Evolutionary conservation across 106 monocot species (phyloP).

Genomic region (Alisma plantagoaquatica): DNA sequence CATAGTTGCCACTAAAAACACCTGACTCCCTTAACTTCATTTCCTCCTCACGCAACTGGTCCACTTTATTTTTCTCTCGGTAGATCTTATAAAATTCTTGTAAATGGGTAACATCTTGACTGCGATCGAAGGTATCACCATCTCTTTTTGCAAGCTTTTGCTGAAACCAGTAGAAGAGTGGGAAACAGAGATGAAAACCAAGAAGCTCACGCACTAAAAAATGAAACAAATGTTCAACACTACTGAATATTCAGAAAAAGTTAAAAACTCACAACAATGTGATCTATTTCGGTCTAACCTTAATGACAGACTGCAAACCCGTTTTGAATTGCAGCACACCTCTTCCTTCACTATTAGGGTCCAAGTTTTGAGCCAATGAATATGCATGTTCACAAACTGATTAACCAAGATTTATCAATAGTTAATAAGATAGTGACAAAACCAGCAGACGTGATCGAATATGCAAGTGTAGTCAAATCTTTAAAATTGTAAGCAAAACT

Average conservation of each 20-base stretch:
- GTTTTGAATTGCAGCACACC: slow-evolving; percentile 92
- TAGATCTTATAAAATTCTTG: slow-evolving; percentile 92
- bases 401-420: too few species aligned
- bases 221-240: too few species aligned
- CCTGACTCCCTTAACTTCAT: slow-evolving; percentile 85
- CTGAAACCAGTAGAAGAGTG: slow-evolving; percentile 21
- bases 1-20: slow-evolving; percentile 79
- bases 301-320: slow-evolving; percentile 83
- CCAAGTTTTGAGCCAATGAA: slow-evolving; percentile 75
- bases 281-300: slow-evolving; percentile 35
- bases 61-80: slow-evolving; percentile 78
- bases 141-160: slow-evolving; percentile 92
- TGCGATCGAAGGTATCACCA: slow-evolving; percentile 67
- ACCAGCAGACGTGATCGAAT: too few species aligned
- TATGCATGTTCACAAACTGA: slow-evolving; percentile 96
- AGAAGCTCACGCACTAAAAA: too few species aligned
- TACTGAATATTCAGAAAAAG: too few species aligned
- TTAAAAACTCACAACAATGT: not conserved
- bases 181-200: not conserved
- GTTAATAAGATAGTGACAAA: too few species aligned
- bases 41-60: slow-evolving; percentile 70
- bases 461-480: too few species aligned
- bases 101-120: slow-evolving; percentile 63
- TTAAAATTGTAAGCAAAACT: too few species aligned
- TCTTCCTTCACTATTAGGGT: slow-evolving; percentile 84